Conservation (phyloP, 2,329 filamentous ascomycete species). For the Ophiostoma piceae region DNA sequence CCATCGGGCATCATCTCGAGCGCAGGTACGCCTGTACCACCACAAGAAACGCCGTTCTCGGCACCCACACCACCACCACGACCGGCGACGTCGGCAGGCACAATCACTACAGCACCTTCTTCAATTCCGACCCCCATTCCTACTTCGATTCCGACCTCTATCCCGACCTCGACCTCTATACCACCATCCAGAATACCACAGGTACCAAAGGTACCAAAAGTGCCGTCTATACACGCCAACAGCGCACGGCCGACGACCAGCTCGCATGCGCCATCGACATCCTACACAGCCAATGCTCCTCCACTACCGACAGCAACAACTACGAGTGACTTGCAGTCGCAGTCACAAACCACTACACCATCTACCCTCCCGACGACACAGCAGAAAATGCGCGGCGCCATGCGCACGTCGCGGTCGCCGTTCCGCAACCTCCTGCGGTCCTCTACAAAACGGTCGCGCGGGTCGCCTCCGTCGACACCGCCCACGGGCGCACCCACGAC, state of each 20-base stretch:
- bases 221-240: neutral
- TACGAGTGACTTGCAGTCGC: conserved; percentile 11
- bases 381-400: conserved; percentile 21
- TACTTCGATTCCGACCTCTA: neutral
- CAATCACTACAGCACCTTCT: neutral
- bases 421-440: conserved; percentile 33
- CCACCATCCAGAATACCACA: neutral
- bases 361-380: conserved; percentile 17
- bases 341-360: neutral
- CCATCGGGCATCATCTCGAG: neutral
- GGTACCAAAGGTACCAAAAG: neutral
- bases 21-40: neutral
- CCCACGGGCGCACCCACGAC: neutral
- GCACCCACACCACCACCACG: neutral
- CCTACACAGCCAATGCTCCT: neutral
- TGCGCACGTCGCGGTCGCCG: conserved; percentile 26
- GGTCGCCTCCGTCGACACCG: conserved; percentile 29
- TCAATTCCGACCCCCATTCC: neutral
- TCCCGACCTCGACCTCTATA: neutral
- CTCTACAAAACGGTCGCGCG: conserved; percentile 32
- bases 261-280: neutral
- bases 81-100: neutral
- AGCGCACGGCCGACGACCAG: neutral
- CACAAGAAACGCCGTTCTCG: neutral
- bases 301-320: conserved; percentile 13